Conservation (phyloP, 108 stramenopile genomes). For the Fragilaria crotonensis region DNA sequence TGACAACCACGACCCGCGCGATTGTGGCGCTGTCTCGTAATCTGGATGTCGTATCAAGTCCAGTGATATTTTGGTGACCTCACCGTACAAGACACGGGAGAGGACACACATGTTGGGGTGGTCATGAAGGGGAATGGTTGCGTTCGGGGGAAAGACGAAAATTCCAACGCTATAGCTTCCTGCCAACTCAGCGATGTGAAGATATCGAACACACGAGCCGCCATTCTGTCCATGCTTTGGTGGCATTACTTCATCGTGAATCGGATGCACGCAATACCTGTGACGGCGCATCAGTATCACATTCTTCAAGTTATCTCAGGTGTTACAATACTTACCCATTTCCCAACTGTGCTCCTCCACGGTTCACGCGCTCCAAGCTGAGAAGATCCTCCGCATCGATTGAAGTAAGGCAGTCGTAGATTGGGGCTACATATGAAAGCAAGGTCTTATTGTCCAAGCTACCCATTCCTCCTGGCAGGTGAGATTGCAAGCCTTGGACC, state of each 20-base stretch:
- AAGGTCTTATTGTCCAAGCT: background rate
- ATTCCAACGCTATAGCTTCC: conserved; percentile 79
- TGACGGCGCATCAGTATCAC: no score
- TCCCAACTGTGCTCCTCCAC: background rate
- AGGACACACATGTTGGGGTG: conserved; percentile 93
- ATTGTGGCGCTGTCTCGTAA: background rate
- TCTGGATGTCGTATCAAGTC: conserved; percentile 50
- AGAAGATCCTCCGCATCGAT: background rate
- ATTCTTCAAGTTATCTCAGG: no score
- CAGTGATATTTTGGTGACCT: conserved; percentile 60
- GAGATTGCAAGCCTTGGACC: no score
- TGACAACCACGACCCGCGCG: background rate
- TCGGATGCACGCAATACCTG: conserved; percentile 38
- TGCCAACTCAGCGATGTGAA: conserved; percentile 73
- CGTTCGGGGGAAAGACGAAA: conserved; percentile 88
- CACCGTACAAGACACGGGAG: conserved; percentile 83
- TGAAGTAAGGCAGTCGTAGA: background rate
- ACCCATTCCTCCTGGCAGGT: background rate
- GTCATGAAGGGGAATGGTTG: conserved; percentile 89
- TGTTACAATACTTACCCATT: background rate
- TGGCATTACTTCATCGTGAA: conserved; percentile 48
- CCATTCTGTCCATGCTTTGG: conserved; percentile 1
- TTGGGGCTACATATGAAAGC: background rate
- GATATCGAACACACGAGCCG: conserved; percentile 49
- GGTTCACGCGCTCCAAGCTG: background rate